Evolutionary conservation across 495 filamentous ascomycete species (phyloP), one percentile per base, ranked within the genome.

Genomic region (Aspergillus sclerotiicarbonarius): DNA sequence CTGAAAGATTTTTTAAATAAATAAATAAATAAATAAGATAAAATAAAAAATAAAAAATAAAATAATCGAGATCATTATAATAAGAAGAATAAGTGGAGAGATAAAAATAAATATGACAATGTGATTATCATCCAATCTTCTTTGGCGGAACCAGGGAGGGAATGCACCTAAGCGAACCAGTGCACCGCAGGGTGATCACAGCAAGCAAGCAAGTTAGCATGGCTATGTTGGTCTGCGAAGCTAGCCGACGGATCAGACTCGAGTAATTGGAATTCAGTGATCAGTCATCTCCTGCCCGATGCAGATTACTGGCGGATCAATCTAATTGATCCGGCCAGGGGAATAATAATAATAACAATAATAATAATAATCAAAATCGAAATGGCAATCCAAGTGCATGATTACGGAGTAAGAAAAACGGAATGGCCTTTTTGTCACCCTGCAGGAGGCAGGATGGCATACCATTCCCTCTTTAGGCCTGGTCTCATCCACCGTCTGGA

Each of bases 1-100:
- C 32, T 43, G 15, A 29, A 41, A 58, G 39, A 56, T 52, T 50
- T 47, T 30, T 21, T 46, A 52, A 52, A 19, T 56, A 39, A 48
- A 53, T 21, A 25, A 39, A 29, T 21, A 30, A 57, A 20, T 30
- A 44, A 15, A 45, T 29, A 54, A 45, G 10, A 8, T 6, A 51
- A 29, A 31, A 16, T 0, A 51, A 13, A 25, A 54, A 54, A n/a
- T 16, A 37, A 25, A 43, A 44, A 45, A 15, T 39, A 50, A 13
- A 41, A 47, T 29, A 56, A 56, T 56, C 16, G 33, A 15, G 49
- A 53, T 39, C 2, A 49, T 16, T 7, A 50, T 15, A 9, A 50
- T 15, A 50, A 50, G 5, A 54, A 20, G 0, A 46, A 5, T 52
- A 39, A 53, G 46, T 25, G 25, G 43, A n/a, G 15, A 50, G 31